Percentiles rank a stretch among this genome's conserved stretches.
Evolutionary conservation across 495 filamentous ascomycete species (phyloP).

Genomic region (Lepidopterella palustris): DNA sequence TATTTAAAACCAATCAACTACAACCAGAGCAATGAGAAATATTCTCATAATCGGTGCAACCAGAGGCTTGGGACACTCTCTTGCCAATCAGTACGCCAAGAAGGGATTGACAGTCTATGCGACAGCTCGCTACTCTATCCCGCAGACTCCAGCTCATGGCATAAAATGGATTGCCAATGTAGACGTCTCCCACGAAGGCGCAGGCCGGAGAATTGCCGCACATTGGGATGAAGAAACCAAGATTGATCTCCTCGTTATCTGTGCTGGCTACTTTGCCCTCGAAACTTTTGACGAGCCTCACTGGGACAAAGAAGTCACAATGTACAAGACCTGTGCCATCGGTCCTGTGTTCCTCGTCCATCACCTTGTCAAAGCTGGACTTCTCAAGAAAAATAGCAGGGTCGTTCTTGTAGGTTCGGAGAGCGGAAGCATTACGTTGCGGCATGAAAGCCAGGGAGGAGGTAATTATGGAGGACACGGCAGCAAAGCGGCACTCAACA

Average conservation of each 20-base stretch:
- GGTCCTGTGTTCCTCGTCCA: slow-evolving; percentile 62
- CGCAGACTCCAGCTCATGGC: slow-evolving; percentile 24
- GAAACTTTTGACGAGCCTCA: slow-evolving; percentile 58
- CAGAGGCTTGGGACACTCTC: slow-evolving; percentile 57
- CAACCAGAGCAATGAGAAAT: too few species aligned
- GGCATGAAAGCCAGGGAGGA: slow-evolving; percentile 60
- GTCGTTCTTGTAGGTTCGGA: slow-evolving; percentile 62
- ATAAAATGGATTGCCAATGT: slow-evolving; percentile 39
- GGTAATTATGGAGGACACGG: slow-evolving; percentile 71
- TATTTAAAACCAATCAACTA: background rate
- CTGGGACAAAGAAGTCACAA: slow-evolving; percentile 58
- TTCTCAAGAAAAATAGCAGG: slow-evolving; percentile 49
- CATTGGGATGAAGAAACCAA: slow-evolving; percentile 38
- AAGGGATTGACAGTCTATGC: slow-evolving; percentile 49
- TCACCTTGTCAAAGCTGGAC: slow-evolving; percentile 48
- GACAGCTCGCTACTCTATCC: slow-evolving; percentile 47
- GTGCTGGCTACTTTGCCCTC: slow-evolving; percentile 60
- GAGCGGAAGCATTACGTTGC: slow-evolving; percentile 59
- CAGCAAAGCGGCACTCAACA: slow-evolving; percentile 65
- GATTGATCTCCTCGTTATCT: slow-evolving; percentile 56
- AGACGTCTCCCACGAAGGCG: slow-evolving; percentile 36
- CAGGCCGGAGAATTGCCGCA: slow-evolving; percentile 28
- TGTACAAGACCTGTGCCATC: slow-evolving; percentile 65
- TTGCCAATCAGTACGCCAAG: slow-evolving; percentile 52
- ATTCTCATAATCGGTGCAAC: slow-evolving; percentile 63